Base-by-base conservation (phyloP, 768 basidiomycete genomes). In the Kwoniella europaea region DNA sequence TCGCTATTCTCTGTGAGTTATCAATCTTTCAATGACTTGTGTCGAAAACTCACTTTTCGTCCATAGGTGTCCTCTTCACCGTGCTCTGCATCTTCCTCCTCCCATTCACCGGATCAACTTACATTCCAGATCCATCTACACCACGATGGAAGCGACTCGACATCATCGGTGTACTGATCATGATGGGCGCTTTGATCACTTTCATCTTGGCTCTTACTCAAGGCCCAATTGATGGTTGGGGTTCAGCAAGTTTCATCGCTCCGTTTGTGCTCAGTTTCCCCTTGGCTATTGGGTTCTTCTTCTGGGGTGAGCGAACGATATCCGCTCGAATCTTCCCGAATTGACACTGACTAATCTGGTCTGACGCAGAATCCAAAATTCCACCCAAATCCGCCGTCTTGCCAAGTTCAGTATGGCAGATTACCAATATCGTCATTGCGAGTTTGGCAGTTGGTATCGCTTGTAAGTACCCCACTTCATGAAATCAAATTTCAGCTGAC, bases 191-290 rank as follows among this genome's bases (percentile, higher is more conserved):
- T 44, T 68, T 82, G 42, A 76, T 82, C 68, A 74, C 75, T 64
- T 82, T 82, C 73, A 81, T 82, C 71, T 70, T 82, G n/a, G 65
- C 73, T 43, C 67, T 82, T 12, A 82, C 82, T 81, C 60, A 83
- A 83, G 88, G 87, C 24, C 85, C 89, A 7, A 84, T 84, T 18
- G 79, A 78, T 60, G 88, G 88, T 22, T 89, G 89, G 89, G 78
- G 75, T 4, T 78, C 84, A 0, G 84, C 87, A 4, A 71, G 78
- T 18, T 87, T 88, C 66, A 77, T 89, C 60, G 83, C 80, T 4
- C 86, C 87, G 0, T 80, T 90, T 50, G 76, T 88, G 10, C 73
- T 88, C 43, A 86, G 88, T 4, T 75, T 87, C 68, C 43, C 85
- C 10, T 70, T 87, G 12, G 74, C 82, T 46, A 72, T 80, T 29